Conservation (phyloP, 129 eudicot species). For the Artemisia argyi region DNA sequence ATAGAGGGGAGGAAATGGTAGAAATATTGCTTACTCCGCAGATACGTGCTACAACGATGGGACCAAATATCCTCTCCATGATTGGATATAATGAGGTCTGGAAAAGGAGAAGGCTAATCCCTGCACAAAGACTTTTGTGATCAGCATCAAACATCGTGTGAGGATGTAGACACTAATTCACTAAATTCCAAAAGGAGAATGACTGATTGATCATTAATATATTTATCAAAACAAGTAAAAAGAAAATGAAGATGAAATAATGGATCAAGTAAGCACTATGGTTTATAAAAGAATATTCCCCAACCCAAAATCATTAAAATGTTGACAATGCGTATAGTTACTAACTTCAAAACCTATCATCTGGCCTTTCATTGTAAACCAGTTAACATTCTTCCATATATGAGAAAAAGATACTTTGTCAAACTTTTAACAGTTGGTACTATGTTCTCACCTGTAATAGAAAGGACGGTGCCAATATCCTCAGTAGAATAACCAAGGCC, state of each 20-base stretch:
- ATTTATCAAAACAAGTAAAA: background rate
- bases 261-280: no score
- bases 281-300: no score
- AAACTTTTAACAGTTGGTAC: background rate
- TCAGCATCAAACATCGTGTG: no score
- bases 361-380: no score
- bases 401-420: background rate
- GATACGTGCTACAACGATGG: conserved; percentile 53
- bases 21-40: conserved; percentile 66
- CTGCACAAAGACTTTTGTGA: conserved; percentile 35
- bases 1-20: conserved; percentile 6
- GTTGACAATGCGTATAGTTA: background rate
- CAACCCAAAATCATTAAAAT: no score
- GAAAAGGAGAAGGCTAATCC: conserved; percentile 67
- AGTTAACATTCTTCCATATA: no score
- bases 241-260: background rate
- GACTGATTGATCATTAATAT: background rate
- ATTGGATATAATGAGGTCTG: conserved; percentile 68
- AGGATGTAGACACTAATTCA: background rate
- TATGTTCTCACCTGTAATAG: conserved; percentile 54
- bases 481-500: conserved; percentile 70
- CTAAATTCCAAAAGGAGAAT: background rate
- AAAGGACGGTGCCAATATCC: conserved; percentile 73
- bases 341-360: no score
- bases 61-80: conserved; percentile 55